Evolutionary conservation across 148 eudicot genomes (phyloP), one percentile per base, ranked within the genome.

Genomic region (Silene latifolia): DNA sequence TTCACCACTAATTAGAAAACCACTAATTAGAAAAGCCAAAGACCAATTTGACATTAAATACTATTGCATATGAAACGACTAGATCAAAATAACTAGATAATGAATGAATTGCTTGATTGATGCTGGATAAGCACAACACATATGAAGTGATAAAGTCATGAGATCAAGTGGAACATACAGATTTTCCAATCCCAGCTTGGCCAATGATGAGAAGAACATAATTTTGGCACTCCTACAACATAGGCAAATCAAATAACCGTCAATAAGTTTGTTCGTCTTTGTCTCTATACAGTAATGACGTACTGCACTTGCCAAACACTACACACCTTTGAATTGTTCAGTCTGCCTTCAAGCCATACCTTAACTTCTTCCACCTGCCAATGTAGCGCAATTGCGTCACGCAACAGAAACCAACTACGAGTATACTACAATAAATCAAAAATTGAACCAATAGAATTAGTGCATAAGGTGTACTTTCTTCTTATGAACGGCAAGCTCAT

Each of bases 141-240:
- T 4, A 66, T 32, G 24, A 63, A 17, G 13, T 13, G 53, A 64
- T 21, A 10, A 46, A 58, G 73, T 63, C 47, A 59, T 27, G 62
- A 71, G 23, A 70, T 51, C 61, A 35, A 67, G 4, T 23, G 58
- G 58, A 70, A 82, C 97, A 71, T 89, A 94, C 98, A 79, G 98
- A 90, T 94, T 94, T 94, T 75, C 98, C 98, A 78, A 84, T 89
- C 78, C 98, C 98, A 80, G 98, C 85, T 81, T 80, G 96, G 69
- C 98, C 98, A 75, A 85, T 86, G 63, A 94, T 84, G 72, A 94
- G 82, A 74, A 94, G 90, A 76, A 76, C 97, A 82, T 90, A 75
- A 71, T 72, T 85, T 21, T 39, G 66, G 72, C 76, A 27, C 67
- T 74, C 85, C 65, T 67, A 80, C 97, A 85, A 85, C 82, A 81